Evolutionary conservation across 768 basidiomycete genomes (phyloP), one percentile per base, ranked within the genome.

Genomic region (Tulasnella sp.): DNA sequence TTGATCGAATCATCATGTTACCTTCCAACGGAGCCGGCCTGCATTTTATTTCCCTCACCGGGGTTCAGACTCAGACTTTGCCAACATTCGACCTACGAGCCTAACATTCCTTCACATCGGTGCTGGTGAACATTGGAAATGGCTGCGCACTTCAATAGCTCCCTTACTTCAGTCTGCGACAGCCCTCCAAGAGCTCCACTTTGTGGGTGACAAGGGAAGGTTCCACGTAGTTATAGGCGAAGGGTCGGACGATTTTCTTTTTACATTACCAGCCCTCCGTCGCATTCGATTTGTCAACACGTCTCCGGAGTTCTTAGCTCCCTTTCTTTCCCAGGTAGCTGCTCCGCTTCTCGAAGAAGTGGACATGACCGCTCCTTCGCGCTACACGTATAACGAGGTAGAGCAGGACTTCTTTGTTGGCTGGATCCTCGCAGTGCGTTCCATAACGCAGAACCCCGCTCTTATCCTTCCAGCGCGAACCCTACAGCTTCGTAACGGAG

Each of bases 131-230:
- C 29, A 5, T 26, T 32, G 61, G 61, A 15, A 35, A 6, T 32
- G 26, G 61, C 2, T 67, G 61, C 23, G 11, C 61, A 26, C 9
- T 6, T 67, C 61, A 5, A 29, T 67, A 15, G 10, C 5, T 5
- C 26, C 61, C 32, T 35, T 67, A 6, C 61, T 67, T 35, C 61
- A 13, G 15, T 10, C 32, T 18, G 29, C 61, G 3, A 67, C 29
- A 67, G 32, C 61, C 15, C 61, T 67, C 29, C 61, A 67, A 35
- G 61, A 67, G 29, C 61, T 67, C 61, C 61, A 67, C 61, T 67
- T 67, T 29, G 61, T 67, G 23, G 61, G 61, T 23, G 32, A 67
- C 23, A 6, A 67, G 26, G 51, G 51, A 51, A n/a, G 2, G n/a
- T 20, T 51, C 23, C 44, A 13, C 44, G 15, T 13, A 44, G 11